Percentiles rank a stretch among this genome's conserved stretches.
These are phyloP conservation scores for Metschnikowia drakensbergensis DNA, from an alignment of 805 yeast genomes.

Conservation along the genomic window DNA sequence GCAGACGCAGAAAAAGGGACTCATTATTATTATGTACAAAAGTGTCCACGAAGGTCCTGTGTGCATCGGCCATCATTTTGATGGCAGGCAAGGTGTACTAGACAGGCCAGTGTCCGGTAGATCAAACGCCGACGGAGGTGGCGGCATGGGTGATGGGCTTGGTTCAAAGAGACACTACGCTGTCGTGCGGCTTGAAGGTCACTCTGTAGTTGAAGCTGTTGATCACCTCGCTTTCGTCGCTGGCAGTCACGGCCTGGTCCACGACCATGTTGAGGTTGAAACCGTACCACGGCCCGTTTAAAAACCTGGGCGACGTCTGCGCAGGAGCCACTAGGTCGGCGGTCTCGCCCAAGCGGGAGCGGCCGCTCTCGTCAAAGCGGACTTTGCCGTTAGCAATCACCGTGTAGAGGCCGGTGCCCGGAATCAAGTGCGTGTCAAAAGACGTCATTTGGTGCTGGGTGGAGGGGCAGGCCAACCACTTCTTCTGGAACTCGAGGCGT, in stretches of 20 bases:
- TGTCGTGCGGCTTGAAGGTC: slow-evolving; percentile 58
- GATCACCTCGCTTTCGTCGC: slow-evolving; percentile 45
- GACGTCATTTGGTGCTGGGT: slow-evolving; percentile 63
- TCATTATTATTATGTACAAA: neutral
- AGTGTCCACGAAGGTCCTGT: too few relatives aligned
- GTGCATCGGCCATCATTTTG: too few relatives aligned
- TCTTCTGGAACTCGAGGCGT: slow-evolving; percentile 50
- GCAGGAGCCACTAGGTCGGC: slow-evolving; percentile 43
- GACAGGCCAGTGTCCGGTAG: too few relatives aligned
- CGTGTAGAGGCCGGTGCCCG: slow-evolving; percentile 55
- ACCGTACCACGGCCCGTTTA: slow-evolving; percentile 73
- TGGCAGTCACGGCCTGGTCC: slow-evolving; percentile 45
- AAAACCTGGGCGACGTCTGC: slow-evolving; percentile 32
- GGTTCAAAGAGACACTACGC: slow-evolving; percentile 27
- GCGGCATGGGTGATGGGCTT: neutral
- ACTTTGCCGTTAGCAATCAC: slow-evolving; percentile 58
- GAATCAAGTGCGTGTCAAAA: slow-evolving; percentile 63
- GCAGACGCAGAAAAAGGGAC: neutral
- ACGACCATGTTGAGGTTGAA: slow-evolving; percentile 55
- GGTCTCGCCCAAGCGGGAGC: slow-evolving; percentile 59
- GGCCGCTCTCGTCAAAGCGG: slow-evolving; percentile 73
- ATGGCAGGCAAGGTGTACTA: too few relatives aligned
- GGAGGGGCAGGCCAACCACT: slow-evolving; percentile 54
- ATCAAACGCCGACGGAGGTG: too few relatives aligned
- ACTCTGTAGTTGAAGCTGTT: slow-evolving; percentile 63